Base-by-base conservation (phyloP, 1,284 basidiomycete species). In the Stereum hirsutum region DNA sequence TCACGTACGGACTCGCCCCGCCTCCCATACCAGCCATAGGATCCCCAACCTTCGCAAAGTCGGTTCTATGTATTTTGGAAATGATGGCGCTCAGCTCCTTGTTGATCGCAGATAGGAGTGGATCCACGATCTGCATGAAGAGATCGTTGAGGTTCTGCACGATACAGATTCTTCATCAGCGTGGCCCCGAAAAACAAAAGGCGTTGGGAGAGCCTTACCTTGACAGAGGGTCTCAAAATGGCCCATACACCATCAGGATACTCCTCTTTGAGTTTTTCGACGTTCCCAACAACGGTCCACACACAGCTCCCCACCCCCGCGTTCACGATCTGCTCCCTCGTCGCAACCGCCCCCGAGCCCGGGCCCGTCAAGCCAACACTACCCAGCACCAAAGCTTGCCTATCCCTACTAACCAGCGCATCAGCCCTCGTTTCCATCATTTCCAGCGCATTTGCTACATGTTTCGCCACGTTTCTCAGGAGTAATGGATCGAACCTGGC, bases 401-500 rank as follows among this genome's bases (percentile, higher is more conserved):
- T 80, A 57, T 95, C 93, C 46, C 75, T 73, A 6, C 77, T 70
- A 31, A 94, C 89, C 61, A 89, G 53, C 15, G 61, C 64, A 41
- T 94, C 89, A 5, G 77, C 61, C 41, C 80, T 69, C 2, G 68
- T 66, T 12, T 79, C 56, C 51, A 90, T 68, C 50, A 69, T 70
- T 21, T 89, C 85, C 34, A 96, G 56, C 35, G 80, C 78, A 12
- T 74, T 68, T 11, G 68, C 70, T 0, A 76, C 79, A 55, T 80
- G 83, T 53, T 81, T 81, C 4, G 91, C 89, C 4, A 94, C 81
- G 1, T 78, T 75, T 44, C 75, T 74, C 5, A 91, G 78, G 6
- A 98, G 69, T 24, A 97, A 57, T 0, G 94, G 94, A 61, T 98
- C 94, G 57, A 96, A 97, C 45, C 86, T 78, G 3, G 91, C 92